Conservation (phyloP, 768 basidiomycete species). For the Mycena vitilis region DNA sequence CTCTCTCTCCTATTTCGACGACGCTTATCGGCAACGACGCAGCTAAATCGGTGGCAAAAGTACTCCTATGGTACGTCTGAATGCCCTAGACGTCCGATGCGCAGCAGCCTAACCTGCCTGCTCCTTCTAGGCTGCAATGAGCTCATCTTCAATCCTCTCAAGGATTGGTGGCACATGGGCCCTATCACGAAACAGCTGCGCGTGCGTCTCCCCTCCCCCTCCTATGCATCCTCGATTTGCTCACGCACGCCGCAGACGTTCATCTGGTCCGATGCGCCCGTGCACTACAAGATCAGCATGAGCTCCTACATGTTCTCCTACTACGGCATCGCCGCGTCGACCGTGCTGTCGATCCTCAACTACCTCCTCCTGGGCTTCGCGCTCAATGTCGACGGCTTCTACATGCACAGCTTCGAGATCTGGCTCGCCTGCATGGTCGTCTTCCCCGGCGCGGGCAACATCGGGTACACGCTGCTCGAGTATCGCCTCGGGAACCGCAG, state of each 20-base stretch:
- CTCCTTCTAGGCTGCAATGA: conserved; percentile 68
- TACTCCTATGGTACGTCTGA: conserved; percentile 72
- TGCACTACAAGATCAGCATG: conserved; percentile 88
- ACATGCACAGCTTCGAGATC: conserved; percentile 78
- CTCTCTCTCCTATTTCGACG: background rate
- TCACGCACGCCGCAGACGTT: conserved; percentile 52
- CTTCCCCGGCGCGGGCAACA: conserved; percentile 75
- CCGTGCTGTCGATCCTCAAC: conserved; percentile 72
- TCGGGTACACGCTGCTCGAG: conserved; percentile 75
- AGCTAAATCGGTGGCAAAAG: conserved; percentile 91
- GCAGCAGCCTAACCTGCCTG: too few relatives aligned
- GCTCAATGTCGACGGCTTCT: conserved; percentile 74
- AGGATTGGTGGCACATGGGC: conserved; percentile 80
- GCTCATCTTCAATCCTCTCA: conserved; percentile 87
- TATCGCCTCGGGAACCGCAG: conserved; percentile 73
- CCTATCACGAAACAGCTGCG: conserved; percentile 88
- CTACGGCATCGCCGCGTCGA: conserved; percentile 74
- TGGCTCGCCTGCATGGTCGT: conserved; percentile 80
- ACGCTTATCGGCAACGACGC: background rate
- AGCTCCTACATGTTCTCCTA: conserved; percentile 76
- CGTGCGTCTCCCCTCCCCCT: conserved; percentile 12
- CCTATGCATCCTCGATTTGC: background rate
- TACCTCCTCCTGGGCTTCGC: conserved; percentile 76
- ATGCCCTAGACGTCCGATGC: too few relatives aligned
- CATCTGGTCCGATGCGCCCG: conserved; percentile 79